Evolutionary conservation across 129 eudicot genomes (phyloP).

Genomic region (Smallanthus sonchifolius): DNA sequence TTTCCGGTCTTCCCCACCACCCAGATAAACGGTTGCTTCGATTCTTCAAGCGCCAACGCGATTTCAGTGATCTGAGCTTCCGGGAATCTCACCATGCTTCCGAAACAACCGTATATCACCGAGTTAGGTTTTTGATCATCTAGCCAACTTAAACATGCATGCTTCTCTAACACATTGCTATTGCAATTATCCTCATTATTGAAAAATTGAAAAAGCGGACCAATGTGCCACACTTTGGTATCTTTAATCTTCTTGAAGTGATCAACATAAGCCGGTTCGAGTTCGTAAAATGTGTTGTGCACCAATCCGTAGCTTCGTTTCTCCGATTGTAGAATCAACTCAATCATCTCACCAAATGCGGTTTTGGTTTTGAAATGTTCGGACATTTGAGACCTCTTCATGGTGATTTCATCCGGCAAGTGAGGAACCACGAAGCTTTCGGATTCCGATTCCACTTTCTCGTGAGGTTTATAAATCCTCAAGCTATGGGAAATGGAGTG

Average conservation of each 20-base stretch:
- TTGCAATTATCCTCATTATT: not conserved
- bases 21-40: slow-evolving; percentile 41
- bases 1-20: slow-evolving; percentile 20
- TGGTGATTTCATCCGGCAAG: slow-evolving; percentile 34
- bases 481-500: slow-evolving; percentile 25
- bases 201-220: slow-evolving; percentile 33
- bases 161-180: not conserved
- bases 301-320: slow-evolving; percentile 39
- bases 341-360: not conserved
- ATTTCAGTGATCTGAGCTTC: slow-evolving; percentile 39
- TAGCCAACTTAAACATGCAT: slow-evolving; percentile 35
- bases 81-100: slow-evolving; percentile 38
- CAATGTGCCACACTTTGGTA: slow-evolving; percentile 32
- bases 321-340: slow-evolving; percentile 18
- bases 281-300: slow-evolving; percentile 37
- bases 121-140: slow-evolving; percentile 25
- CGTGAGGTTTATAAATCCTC: slow-evolving; percentile 25
- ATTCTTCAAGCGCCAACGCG: slow-evolving; percentile 40
- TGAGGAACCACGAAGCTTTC: slow-evolving; percentile 33
- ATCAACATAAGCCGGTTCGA: slow-evolving; percentile 46
- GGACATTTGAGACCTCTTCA: slow-evolving; percentile 36
- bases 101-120: slow-evolving; percentile 43
- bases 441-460: slow-evolving; percentile 17
- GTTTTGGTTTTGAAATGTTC: slow-evolving; percentile 9
- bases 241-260: slow-evolving; percentile 19